Evolutionary conservation across 257 asterid species (phyloP).

Genomic region (Eucommia ulmoides): DNA sequence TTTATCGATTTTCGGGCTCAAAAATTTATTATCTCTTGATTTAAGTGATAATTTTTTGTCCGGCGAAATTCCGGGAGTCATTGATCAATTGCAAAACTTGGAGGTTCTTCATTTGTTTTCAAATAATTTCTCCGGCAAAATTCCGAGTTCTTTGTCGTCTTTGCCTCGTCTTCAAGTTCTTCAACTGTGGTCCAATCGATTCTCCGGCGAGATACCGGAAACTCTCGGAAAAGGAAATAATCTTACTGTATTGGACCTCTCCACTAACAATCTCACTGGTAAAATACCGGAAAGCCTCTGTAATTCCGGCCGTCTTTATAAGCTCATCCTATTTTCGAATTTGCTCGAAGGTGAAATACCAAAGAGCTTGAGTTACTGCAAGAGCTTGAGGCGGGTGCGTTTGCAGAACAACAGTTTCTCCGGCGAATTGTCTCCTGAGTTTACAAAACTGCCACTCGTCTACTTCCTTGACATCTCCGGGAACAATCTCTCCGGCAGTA

Average conservation of each 20-base stretch:
- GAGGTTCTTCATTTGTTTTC: constrained; percentile 70
- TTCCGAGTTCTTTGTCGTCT: constrained; percentile 42
- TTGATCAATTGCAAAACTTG: constrained; percentile 27
- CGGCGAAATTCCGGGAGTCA: constrained; percentile 48
- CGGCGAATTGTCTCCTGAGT: constrained; percentile 32
- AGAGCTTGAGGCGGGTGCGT: constrained; percentile 54
- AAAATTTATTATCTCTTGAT: constrained; percentile 53
- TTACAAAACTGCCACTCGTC: constrained; percentile 49
- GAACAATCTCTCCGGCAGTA: constrained; percentile 39
- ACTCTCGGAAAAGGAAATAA: constrained; percentile 48
- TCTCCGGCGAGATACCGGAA: constrained; percentile 52
- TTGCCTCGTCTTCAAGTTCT: constrained; percentile 60
- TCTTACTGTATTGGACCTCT: constrained; percentile 69
- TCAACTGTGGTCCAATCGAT: constrained; percentile 65
- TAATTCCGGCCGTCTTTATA: constrained; percentile 28
- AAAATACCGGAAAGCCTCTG: constrained; percentile 54
- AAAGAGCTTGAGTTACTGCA: constrained; percentile 35
- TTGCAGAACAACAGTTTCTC: constrained; percentile 47
- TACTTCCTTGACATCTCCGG: constrained; percentile 59
- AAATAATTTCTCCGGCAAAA: constrained; percentile 55
- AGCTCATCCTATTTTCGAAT: constrained; percentile 79
- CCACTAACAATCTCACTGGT: constrained; percentile 61
- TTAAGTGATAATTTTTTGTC: constrained; percentile 60
- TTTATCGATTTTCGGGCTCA: constrained; percentile 30
- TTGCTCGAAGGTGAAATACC: constrained; percentile 58